phyloP scores from a whole-genome alignment of 495 filamentous ascomycete genomes.

The Xylaria nigripes region DNA sequence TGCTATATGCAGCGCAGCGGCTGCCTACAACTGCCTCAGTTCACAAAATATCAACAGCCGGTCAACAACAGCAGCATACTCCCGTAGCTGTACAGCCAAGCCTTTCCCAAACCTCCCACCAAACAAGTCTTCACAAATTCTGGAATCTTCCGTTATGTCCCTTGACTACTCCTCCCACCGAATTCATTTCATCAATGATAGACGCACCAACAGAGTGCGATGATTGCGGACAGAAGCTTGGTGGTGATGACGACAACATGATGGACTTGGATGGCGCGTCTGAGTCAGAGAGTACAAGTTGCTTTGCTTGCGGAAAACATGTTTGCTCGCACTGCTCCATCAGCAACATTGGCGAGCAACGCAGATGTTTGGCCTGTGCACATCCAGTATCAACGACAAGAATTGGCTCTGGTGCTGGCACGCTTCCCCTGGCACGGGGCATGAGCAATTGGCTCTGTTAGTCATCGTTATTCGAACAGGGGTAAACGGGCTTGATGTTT shows the following conservation, averaged over 20 bases:
- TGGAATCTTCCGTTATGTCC: conserved; percentile 33
- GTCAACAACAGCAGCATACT: conserved; percentile 2
- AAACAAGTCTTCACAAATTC: conserved; percentile 41
- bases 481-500: not conserved
- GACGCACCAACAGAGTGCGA: conserved; percentile 30
- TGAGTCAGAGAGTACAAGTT: conserved; percentile 15
- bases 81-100: conserved; percentile 11
- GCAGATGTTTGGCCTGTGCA: conserved; percentile 38
- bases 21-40: conserved; percentile 14
- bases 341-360: conserved; percentile 37
- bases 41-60: not conserved
- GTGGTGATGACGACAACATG: conserved; percentile 17
- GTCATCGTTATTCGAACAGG: not conserved
- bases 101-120: conserved; percentile 13
- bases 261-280: conserved; percentile 24
- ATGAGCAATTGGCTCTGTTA: conserved; percentile 8
- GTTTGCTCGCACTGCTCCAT: conserved; percentile 44
- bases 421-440: not conserved
- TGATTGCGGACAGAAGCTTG: conserved; percentile 30
- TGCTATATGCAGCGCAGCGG: conserved; percentile 41
- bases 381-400: conserved; percentile 9
- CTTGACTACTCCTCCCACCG: not conserved
- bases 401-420: not conserved
- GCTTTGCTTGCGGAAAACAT: conserved; percentile 35
- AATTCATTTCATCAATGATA: not conserved